Conservation (phyloP, 805 yeast genomes). For the Nakazawaea wickerhamii region DNA sequence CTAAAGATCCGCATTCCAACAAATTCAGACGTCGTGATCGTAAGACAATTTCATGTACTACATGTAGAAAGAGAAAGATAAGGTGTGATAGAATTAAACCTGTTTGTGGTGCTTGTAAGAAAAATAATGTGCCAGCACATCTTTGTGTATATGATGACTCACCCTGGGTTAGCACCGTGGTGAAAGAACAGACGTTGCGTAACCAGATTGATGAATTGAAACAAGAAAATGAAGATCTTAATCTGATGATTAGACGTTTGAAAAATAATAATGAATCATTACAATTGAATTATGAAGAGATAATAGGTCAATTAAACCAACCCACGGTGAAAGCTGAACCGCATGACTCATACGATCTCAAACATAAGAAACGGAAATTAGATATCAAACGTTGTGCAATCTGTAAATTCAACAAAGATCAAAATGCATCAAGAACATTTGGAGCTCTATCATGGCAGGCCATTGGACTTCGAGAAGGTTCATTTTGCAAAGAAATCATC, state of each 20-base stretch:
- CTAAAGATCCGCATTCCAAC: neutral
- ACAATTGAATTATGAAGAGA: neutral
- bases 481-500: neutral
- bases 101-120: slow-evolving; percentile 27
- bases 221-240: slow-evolving; percentile 4
- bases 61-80: slow-evolving; percentile 16
- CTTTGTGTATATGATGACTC: slow-evolving; percentile 21
- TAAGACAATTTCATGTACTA: slow-evolving; percentile 12
- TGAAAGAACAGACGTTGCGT: slow-evolving; percentile 19
- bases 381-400: slow-evolving; percentile 1
- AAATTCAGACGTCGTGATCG: slow-evolving; percentile 4
- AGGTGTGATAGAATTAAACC: slow-evolving; percentile 31
- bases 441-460: slow-evolving; percentile 11
- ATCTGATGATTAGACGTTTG: neutral
- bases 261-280: neutral
- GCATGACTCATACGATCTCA: too few species aligned
- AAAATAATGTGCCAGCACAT: slow-evolving; percentile 18
- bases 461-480: neutral
- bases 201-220: slow-evolving; percentile 19
- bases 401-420: neutral
- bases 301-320: neutral
- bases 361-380: neutral
- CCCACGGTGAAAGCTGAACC: too few species aligned
- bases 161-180: slow-evolving; percentile 14
- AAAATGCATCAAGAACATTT: slow-evolving; percentile 1